Percentiles rank a stretch among this genome's conserved stretches.
phyloP scores from a whole-genome alignment of 108 stramenopile genomes.

The Skeletonema potamos region DNA sequence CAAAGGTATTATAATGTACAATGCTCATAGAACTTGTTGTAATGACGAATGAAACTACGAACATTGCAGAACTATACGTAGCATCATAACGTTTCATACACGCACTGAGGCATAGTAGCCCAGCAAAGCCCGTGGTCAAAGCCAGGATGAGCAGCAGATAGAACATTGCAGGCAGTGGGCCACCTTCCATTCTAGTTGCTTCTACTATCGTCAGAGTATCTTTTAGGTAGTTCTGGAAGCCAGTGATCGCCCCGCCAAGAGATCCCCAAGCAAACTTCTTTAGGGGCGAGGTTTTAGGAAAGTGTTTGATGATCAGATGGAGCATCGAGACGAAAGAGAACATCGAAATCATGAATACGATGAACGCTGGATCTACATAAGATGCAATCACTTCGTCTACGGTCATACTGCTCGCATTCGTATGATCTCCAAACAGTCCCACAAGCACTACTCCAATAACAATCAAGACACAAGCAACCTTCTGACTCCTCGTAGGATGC shows the following conservation, averaged over 20 bases:
- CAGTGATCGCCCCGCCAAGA: constrained; percentile 64
- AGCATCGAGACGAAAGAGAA: constrained; percentile 44
- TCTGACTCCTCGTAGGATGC: constrained; percentile 49
- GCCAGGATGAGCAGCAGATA: constrained; percentile 47
- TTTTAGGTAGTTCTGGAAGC: constrained; percentile 81
- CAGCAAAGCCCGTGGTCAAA: constrained; percentile 56
- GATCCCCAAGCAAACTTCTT: constrained; percentile 43
- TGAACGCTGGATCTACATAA: constrained; percentile 58
- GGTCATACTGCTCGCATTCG: constrained; percentile 56
- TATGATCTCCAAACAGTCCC: constrained; percentile 86
- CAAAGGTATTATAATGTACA: constrained; percentile 77
- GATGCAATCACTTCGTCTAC: constrained; percentile 67
- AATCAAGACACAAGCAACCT: constrained; percentile 68
- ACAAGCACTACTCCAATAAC: constrained; percentile 76
- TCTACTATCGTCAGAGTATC: constrained; percentile 71
- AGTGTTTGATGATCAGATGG: constrained; percentile 17
- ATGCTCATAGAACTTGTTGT: constrained; percentile 69
- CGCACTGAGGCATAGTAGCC: constrained; percentile 62
- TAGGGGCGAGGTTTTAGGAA: constrained; percentile 16
- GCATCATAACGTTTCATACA: constrained; percentile 89
- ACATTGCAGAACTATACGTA: constrained; percentile 77
- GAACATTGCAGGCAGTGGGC: constrained; percentile 20
- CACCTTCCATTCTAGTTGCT: constrained; percentile 8
- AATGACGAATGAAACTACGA: constrained; percentile 80
- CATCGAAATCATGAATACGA: constrained; percentile 55